Conservation (phyloP, 129 eudicot species). For the Solidago caesia region DNA sequence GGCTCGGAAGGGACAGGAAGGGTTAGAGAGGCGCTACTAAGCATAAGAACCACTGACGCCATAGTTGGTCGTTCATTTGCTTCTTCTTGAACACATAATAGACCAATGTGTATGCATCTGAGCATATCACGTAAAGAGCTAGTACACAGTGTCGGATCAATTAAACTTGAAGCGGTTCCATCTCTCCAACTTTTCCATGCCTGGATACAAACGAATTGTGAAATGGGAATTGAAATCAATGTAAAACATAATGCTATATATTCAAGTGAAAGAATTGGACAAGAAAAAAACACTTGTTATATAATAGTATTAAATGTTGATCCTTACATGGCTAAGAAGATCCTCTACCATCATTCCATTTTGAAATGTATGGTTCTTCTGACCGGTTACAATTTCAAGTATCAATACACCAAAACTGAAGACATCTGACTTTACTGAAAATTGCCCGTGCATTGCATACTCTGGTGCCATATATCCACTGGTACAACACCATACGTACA, state of each 20-base stretch:
- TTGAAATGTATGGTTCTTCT: constrained; percentile 27
- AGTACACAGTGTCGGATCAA: constrained; percentile 37
- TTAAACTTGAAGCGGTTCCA: constrained; percentile 25
- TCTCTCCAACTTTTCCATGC: constrained; percentile 54
- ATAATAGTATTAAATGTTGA: background rate
- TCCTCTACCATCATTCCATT: constrained; percentile 29
- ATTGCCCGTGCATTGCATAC: constrained; percentile 42
- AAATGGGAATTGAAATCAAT: background rate
- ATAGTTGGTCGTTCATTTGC: constrained; percentile 45
- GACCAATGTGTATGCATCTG: constrained; percentile 47
- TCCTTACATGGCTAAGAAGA: constrained; percentile 48
- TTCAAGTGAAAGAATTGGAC: background rate
- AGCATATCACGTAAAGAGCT: constrained; percentile 28
- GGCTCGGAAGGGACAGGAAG: constrained; percentile 44
- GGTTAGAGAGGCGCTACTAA: constrained; percentile 37
- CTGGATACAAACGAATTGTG: constrained; percentile 22
- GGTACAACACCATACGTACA: constrained; percentile 10
- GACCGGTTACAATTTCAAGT: constrained; percentile 49
- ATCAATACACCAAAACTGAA: constrained; percentile 53
- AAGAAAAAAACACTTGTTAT: background rate
- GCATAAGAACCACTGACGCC: constrained; percentile 49
- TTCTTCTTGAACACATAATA: constrained; percentile 57
- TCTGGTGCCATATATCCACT: constrained; percentile 68
- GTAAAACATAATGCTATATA: background rate
- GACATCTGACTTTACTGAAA: constrained; percentile 47